A percentile compares a stretch with the other conserved stretches of the same genome.
Conservation (phyloP, 441 rosid species). For the Gossypium davidsonii region DNA sequence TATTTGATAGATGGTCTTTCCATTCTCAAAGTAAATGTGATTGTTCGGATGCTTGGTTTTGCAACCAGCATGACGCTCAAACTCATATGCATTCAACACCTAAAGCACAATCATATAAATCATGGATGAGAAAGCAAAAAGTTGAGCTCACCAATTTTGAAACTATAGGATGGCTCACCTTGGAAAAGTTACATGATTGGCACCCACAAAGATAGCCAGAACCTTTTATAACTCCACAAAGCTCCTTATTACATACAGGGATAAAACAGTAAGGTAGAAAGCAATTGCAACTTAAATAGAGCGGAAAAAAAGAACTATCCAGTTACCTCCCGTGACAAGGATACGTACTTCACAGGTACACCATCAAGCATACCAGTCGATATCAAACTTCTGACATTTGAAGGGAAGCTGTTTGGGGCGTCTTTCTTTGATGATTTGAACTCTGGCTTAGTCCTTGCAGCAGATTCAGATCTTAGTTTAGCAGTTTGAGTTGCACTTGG, state of each 20-base stretch:
- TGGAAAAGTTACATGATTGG: constrained; percentile 49
- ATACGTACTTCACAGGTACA: constrained; percentile 63
- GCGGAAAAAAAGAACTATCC: neutral
- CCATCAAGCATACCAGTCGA: constrained; percentile 68
- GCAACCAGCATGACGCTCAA: constrained; percentile 73
- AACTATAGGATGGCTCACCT: constrained; percentile 35
- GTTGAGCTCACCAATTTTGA: neutral
- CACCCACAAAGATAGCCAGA: constrained; percentile 73
- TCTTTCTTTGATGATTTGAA: constrained; percentile 48
- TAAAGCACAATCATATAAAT: constrained; percentile 19
- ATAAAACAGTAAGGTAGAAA: constrained; percentile 8
- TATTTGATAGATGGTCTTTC: constrained; percentile 69
- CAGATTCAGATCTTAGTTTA: constrained; percentile 39
- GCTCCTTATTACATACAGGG: constrained; percentile 35
- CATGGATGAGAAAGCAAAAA: constrained; percentile 5
- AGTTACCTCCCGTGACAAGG: constrained; percentile 63
- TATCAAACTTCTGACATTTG: constrained; percentile 70
- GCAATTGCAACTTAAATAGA: constrained; percentile 14
- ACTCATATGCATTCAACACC: constrained; percentile 69
- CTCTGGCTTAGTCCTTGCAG: constrained; percentile 45
- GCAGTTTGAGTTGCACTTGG: constrained; percentile 28
- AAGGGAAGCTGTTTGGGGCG: constrained; percentile 63
- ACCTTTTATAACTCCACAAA: constrained; percentile 60
- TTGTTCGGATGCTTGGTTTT: constrained; percentile 81
- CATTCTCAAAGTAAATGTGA: constrained; percentile 69